These are phyloP conservation scores for Breviolum minutum DNA, from an alignment of 73 alveolate species.

Conservation along the genomic window DNA sequence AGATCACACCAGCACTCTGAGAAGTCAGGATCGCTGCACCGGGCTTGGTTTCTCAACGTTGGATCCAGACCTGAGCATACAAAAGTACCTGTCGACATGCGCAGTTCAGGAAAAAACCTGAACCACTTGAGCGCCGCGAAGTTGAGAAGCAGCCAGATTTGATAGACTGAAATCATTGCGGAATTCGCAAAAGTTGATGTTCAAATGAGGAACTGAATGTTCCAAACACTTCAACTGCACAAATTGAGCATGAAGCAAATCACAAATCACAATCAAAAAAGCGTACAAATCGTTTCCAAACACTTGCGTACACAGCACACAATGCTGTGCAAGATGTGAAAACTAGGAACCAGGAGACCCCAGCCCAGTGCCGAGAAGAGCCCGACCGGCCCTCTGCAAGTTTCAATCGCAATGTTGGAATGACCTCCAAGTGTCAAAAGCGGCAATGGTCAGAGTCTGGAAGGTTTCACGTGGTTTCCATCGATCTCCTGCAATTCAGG, in stretches of 20 bases:
- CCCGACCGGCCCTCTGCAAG: constrained; percentile 34
- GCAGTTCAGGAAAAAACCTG: not conserved
- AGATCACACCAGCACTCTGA: too few species aligned
- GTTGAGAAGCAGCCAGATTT: not conserved
- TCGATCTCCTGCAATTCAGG: too few species aligned
- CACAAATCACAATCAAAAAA: too few species aligned
- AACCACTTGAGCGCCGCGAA: not conserved
- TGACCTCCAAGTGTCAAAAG: constrained; percentile 29
- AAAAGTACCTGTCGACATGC: constrained; percentile 9
- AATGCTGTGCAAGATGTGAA: too few species aligned
- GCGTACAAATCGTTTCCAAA: not conserved
- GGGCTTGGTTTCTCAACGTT: not conserved
- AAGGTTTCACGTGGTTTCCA: not conserved
- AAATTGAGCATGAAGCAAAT: too few species aligned
- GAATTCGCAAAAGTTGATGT: too few species aligned
- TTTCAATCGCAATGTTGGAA: constrained; percentile 47
- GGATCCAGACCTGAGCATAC: not conserved
- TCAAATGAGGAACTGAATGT: too few species aligned
- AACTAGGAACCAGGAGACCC: not conserved
- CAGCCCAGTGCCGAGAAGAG: constrained; percentile 29
- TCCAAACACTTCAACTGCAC: too few species aligned
- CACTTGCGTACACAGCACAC: too few species aligned
- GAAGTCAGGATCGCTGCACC: too few species aligned
- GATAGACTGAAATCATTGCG: not conserved
- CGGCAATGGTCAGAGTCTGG: too few species aligned